Evolutionary conservation across 441 rosid genomes (phyloP).

Genomic region (Erodium moschatum): DNA sequence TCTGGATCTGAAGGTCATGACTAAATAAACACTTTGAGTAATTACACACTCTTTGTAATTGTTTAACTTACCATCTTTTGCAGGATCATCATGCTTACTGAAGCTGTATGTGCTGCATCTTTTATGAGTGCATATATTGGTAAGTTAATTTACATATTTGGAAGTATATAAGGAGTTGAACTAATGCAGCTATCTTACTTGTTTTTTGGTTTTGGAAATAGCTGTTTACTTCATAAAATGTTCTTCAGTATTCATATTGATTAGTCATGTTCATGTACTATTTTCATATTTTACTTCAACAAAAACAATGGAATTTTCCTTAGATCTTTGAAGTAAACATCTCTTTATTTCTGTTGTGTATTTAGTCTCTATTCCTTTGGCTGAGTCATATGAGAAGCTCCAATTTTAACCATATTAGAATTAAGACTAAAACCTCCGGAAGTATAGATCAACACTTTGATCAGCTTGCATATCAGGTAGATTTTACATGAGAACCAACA

Average conservation of each 20-base stretch:
- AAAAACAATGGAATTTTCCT: neutral
- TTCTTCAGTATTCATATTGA: neutral
- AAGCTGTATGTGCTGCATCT: constrained; percentile 75
- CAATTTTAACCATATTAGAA: neutral
- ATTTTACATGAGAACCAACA: neutral
- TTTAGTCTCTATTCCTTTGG: neutral
- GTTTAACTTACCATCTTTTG: constrained; percentile 23
- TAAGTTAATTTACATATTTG: constrained; percentile 29
- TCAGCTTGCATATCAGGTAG: neutral
- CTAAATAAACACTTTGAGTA: constrained; percentile 15
- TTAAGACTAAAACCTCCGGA: neutral
- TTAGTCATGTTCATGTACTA: neutral
- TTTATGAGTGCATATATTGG: constrained; percentile 77
- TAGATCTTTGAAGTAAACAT: neutral
- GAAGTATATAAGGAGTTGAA: constrained; percentile 5
- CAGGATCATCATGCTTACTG: constrained; percentile 79
- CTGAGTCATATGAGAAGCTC: neutral
- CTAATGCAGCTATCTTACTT: neutral
- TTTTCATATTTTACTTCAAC: constrained; percentile 5
- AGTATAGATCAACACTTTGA: neutral
- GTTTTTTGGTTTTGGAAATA: constrained; percentile 1
- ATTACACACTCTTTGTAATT: constrained; percentile 13
- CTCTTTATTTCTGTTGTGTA: neutral
- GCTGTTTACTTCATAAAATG: neutral
- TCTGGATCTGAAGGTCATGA: constrained; percentile 2